A percentile compares a stretch with the other conserved stretches of the same genome.
Evolutionary conservation across 345 rosid genomes (phyloP).

Genomic region (Cardiospermum halicacabum): DNA sequence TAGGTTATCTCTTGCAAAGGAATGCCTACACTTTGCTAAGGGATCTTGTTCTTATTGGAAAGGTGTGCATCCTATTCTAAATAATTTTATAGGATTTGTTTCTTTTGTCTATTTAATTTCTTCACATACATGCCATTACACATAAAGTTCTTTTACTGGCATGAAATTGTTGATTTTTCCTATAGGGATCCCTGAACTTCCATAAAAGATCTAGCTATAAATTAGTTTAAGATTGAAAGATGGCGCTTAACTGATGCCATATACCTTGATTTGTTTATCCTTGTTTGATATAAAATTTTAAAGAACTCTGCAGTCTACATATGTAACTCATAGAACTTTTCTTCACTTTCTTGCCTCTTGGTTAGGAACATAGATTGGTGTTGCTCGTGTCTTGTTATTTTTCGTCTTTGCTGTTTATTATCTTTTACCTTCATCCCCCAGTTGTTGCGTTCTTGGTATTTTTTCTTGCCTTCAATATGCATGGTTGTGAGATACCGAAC

Average conservation of each 20-base stretch:
- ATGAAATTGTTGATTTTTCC: not conserved
- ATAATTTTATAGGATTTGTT: slow-evolving; percentile 1
- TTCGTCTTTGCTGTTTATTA: not conserved
- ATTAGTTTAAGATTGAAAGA: slow-evolving; percentile 4
- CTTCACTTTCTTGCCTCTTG: not conserved
- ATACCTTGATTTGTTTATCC: not conserved
- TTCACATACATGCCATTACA: not conserved
- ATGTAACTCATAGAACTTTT: not conserved
- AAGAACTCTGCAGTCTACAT: not conserved
- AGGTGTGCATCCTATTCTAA: slow-evolving; percentile 42
- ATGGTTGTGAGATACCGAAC: too few relatives aligned
- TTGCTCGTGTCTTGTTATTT: not conserved
- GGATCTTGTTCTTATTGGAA: slow-evolving; percentile 52
- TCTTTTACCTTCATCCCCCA: not conserved
- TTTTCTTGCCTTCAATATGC: not conserved
- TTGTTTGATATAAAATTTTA: too few relatives aligned
- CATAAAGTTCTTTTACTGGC: not conserved
- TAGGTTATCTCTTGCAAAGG: slow-evolving; percentile 55
- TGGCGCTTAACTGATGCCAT: not conserved
- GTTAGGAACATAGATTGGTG: not conserved
- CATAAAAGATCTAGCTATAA: not conserved
- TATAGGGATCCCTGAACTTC: not conserved
- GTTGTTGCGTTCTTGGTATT: not conserved
- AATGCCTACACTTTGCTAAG: slow-evolving; percentile 52
- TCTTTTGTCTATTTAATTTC: slow-evolving; percentile 1